phyloP scores from a whole-genome alignment of 2,329 filamentous ascomycete genomes.

The Penicillium sp. region DNA sequence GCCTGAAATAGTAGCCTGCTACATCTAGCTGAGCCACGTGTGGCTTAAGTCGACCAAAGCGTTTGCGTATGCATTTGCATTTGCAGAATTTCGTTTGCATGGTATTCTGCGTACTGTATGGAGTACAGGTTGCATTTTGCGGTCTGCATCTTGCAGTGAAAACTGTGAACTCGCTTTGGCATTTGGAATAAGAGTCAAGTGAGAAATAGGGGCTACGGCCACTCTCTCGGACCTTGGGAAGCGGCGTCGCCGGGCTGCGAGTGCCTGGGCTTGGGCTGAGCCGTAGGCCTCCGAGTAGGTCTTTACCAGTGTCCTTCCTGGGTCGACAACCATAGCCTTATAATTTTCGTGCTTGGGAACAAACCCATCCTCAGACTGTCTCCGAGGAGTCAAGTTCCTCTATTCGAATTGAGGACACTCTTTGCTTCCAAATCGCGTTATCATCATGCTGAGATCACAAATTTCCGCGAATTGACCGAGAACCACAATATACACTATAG shows the following conservation, averaged over 20 bases:
- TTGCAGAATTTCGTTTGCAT: neutral
- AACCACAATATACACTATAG: neutral
- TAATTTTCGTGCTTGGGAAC: neutral
- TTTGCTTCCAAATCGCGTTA: neutral
- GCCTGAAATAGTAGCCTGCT: neutral
- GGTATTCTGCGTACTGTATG: neutral
- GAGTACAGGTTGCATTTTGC: neutral
- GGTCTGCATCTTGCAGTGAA: neutral
- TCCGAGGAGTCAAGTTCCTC: too few relatives aligned
- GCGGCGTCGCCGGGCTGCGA: neutral
- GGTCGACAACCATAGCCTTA: neutral
- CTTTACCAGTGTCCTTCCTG: neutral
- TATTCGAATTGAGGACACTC: neutral
- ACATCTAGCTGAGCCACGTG: neutral
- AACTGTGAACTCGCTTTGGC: neutral
- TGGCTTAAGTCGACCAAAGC: neutral
- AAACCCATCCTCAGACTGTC: neutral
- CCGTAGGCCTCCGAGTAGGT: neutral
- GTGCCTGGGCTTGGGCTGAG: neutral
- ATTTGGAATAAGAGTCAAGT: neutral
- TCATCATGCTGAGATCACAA: neutral
- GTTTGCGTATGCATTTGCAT: neutral
- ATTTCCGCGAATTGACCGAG: neutral
- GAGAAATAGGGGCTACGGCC: neutral
- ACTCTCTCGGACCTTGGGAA: neutral